Conservation (phyloP, 2,329 filamentous ascomycete species). For the Ceratocystis papillata region DNA sequence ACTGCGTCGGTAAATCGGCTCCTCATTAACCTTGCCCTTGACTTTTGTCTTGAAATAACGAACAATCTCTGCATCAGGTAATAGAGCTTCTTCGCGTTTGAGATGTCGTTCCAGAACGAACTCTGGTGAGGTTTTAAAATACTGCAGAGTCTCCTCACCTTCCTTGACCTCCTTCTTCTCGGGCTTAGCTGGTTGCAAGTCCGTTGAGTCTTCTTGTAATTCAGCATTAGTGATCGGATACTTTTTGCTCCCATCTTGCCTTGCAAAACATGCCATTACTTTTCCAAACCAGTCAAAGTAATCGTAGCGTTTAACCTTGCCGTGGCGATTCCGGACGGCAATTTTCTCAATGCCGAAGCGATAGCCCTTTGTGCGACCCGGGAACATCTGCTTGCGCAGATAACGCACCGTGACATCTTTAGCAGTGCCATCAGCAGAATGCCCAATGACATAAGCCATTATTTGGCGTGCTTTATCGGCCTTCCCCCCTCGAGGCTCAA, state of each 20-base stretch:
- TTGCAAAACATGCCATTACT: conserved; percentile 61
- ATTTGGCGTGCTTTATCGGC: conserved; percentile 81
- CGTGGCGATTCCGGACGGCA: conserved; percentile 63
- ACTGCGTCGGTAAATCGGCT: conserved; percentile 67
- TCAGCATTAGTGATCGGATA: conserved; percentile 59
- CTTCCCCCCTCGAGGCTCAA: conserved; percentile 73
- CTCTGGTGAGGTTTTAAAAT: conserved; percentile 75
- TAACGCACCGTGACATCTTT: conserved; percentile 95
- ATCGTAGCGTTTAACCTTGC: conserved; percentile 66
- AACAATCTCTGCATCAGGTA: conserved; percentile 55
- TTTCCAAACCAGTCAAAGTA: conserved; percentile 81
- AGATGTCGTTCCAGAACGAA: conserved; percentile 79
- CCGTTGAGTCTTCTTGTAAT: conserved; percentile 65
- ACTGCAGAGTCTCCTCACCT: conserved; percentile 72
- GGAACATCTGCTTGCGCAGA: conserved; percentile 66
- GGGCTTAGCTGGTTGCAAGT: conserved; percentile 60
- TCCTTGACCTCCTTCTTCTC: conserved; percentile 64
- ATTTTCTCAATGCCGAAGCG: conserved; percentile 71
- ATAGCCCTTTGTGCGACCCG: conserved; percentile 80
- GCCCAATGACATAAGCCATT: conserved; percentile 78
- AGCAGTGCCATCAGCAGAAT: conserved; percentile 71
- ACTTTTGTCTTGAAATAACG: conserved; percentile 63
- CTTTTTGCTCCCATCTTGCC: conserved; percentile 35
- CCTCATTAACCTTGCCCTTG: conserved; percentile 63
- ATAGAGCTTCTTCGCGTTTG: conserved; percentile 80